phyloP scores from a whole-genome alignment of 805 yeast genomes.

The Saccharomycopsis fibuligera region DNA sequence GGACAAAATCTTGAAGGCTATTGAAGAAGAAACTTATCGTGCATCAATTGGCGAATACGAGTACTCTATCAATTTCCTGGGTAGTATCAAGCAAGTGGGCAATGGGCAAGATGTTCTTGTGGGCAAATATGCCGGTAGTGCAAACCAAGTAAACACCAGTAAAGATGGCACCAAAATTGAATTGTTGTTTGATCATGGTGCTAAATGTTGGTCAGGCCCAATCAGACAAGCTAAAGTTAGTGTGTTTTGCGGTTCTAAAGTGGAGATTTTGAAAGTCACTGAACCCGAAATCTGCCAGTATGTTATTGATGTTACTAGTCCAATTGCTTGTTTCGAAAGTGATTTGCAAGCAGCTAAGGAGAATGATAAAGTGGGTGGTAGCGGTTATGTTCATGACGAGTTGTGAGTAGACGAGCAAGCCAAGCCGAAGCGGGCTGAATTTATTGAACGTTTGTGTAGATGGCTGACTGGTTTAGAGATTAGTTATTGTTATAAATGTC shows the following conservation, averaged over 20 bases:
- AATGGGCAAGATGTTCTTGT: conserved; percentile 42
- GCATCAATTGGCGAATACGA: conserved; percentile 61
- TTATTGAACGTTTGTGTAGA: too few species aligned
- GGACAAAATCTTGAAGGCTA: conserved; percentile 56
- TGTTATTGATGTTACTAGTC: conserved; percentile 38
- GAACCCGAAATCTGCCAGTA: conserved; percentile 92
- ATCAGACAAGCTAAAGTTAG: conserved; percentile 59
- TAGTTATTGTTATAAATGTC: too few species aligned
- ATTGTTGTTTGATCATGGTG: conserved; percentile 52
- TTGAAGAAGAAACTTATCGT: conserved; percentile 41
- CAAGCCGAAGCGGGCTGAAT: too few species aligned
- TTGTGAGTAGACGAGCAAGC: too few species aligned
- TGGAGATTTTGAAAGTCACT: conserved; percentile 54
- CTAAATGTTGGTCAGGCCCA: conserved; percentile 94
- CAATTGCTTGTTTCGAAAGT: conserved; percentile 33
- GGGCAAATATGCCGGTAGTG: conserved; percentile 35
- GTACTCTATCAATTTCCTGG: conserved; percentile 56
- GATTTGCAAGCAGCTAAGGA: conserved; percentile 8
- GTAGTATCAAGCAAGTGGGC: conserved; percentile 49
- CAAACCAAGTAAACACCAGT: conserved; percentile 5
- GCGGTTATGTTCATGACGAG: not conserved
- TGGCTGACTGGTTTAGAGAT: too few species aligned
- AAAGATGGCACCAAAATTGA: conserved; percentile 24
- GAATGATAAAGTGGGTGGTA: not conserved
- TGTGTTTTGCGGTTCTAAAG: conserved; percentile 59